Base-by-base conservation (phyloP, 2,329 filamentous ascomycete species). In the Pochonia chlamydosporia region DNA sequence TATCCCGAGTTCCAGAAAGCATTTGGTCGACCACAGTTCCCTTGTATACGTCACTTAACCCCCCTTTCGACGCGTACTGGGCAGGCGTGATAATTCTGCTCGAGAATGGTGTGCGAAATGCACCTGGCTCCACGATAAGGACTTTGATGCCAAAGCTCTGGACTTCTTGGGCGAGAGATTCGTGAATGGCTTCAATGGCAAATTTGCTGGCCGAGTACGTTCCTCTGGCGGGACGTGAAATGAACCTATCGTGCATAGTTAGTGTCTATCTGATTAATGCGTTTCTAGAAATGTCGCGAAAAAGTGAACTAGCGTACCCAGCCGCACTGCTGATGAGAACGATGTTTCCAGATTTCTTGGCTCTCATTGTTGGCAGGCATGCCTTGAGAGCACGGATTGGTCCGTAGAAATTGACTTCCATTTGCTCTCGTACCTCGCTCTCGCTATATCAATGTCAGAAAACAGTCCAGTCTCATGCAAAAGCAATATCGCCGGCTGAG, bases 391-490 rank as follows among this genome's bases (percentile, higher is more conserved):
- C 59, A 49, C 69, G 72, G 4, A 78, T 56, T 6, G 69, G 64
- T 9, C 73, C 74, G 49, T 75, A 73, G 24, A 78, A 60, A 51
- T 79, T 78, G 44, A 71, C 72, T 46, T 71, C 60, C 53, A 75
- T 72, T 33, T 66, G 61, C 20, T 65, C 58, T 36, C 61, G 60
- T 20, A 67, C 63, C 54, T 75, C 69, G n/a, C 62, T 56, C 13
- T 66, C 63, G 2, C 63, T 66, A 14, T 36, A 24, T n/a, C n/a
- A 11, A 37, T 37, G 4, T 16, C n/a, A 8, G 35, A 14, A 31
- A 9, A 14, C n/a, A n/a, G n/a, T n/a, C 14, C 14, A 31, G 9
- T 31, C 28, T 31, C 28, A 14, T 14, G 9, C 28, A 14, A 9
- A 9, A 31, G 28, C 28, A 31, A 31, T 31, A 31, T 31, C n/a